phyloP scores from a whole-genome alignment of 106 monocot species.

The Amphibolis antarctica region DNA sequence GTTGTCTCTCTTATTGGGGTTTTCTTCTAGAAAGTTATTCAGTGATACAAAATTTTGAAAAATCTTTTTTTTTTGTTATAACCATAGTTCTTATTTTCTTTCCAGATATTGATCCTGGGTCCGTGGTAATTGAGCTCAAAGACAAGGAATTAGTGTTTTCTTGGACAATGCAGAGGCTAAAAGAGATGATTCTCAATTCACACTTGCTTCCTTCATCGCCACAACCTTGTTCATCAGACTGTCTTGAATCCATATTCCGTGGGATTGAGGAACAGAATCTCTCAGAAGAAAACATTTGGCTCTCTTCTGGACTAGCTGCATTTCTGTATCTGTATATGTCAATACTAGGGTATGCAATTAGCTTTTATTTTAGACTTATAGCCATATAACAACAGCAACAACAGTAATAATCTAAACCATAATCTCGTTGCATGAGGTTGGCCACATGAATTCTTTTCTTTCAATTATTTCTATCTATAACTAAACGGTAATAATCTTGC shows the following conservation, averaged over 20 bases:
- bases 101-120: conserved; percentile 20
- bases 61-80: too few species aligned
- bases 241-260: conserved; percentile 14
- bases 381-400: too few species aligned
- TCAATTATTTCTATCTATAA: too few species aligned
- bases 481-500: neutral
- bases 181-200: conserved; percentile 18
- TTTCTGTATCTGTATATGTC: conserved; percentile 75
- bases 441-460: too few species aligned
- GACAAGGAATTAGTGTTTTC: conserved; percentile 43
- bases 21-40: too few species aligned
- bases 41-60: too few species aligned
- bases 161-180: conserved; percentile 40
- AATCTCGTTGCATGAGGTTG: neutral
- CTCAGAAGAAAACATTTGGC: conserved; percentile 52
- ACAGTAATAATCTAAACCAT: too few species aligned
- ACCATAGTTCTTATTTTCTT: neutral
- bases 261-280: conserved; percentile 49
- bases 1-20: too few species aligned
- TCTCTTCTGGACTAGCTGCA: conserved; percentile 55
- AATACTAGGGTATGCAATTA: conserved; percentile 46
- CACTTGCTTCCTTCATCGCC: conserved; percentile 17
- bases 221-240: conserved; percentile 31
- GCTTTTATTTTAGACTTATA: neutral
- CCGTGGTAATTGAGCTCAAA: conserved; percentile 49